Evolutionary conservation across 2,329 filamentous ascomycete species (phyloP).

Genomic region (Fusarium proliferatum): DNA sequence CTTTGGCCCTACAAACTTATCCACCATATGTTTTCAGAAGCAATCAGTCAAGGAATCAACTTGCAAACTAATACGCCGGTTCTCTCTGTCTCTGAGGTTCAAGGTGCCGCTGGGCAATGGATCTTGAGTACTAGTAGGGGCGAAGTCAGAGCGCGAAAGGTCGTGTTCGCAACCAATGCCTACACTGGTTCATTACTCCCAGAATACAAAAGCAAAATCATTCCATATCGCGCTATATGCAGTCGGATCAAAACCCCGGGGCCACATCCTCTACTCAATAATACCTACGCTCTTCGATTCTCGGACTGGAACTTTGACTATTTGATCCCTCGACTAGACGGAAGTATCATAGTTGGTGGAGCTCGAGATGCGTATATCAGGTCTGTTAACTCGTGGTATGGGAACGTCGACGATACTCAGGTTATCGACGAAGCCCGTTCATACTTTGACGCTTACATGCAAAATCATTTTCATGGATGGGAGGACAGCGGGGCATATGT

Average conservation of each 20-base stretch:
- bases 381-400: neutral
- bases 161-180: neutral
- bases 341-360: neutral
- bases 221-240: neutral
- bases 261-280: neutral
- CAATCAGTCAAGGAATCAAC: neutral
- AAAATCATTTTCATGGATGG: neutral
- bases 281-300: neutral
- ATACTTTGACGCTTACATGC: neutral
- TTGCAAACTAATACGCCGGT: neutral
- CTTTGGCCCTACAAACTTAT: neutral
- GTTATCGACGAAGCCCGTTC: accelerated
- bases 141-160: neutral
- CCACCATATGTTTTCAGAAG: neutral
- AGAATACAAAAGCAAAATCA: neutral
- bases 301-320: neutral
- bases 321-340: neutral
- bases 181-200: neutral
- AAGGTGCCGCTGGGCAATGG: accelerated
- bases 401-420: neutral
- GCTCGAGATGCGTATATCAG: neutral
- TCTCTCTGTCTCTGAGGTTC: neutral
- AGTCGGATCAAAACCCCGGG: neutral
- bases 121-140: accelerated
- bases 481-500: neutral